phyloP scores from a whole-genome alignment of 1,139 yeast genomes.

The Saccharomyces uvarum region DNA sequence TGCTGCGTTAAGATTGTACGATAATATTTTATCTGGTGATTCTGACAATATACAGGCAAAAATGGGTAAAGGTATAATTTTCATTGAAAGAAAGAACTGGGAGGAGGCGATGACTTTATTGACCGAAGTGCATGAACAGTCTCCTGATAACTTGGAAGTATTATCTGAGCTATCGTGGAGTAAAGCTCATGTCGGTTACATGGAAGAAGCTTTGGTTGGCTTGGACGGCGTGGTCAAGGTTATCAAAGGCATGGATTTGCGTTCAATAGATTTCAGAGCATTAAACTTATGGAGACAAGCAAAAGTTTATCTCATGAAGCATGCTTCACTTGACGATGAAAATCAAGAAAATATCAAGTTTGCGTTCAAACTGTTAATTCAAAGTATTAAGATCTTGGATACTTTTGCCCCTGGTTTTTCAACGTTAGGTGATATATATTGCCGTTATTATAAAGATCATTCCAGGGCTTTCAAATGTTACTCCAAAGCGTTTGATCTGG shows the following conservation, averaged over 20 bases:
- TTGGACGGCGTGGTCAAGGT: constrained; percentile 39
- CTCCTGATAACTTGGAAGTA: constrained; percentile 55
- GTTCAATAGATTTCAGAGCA: constrained; percentile 52
- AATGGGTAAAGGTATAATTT: constrained; percentile 76
- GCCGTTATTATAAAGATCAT: constrained; percentile 48
- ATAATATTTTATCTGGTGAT: constrained; percentile 46
- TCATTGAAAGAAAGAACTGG: constrained; percentile 56
- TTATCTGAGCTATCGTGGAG: constrained; percentile 77
- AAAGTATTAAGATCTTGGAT: constrained; percentile 56
- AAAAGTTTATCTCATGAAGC: constrained; percentile 41
- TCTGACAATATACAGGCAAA: constrained; percentile 53
- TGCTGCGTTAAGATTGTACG: constrained; percentile 66
- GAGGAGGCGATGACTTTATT: constrained; percentile 48
- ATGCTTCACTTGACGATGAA: constrained; percentile 21
- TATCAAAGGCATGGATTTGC: constrained; percentile 45
- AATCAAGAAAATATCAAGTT: constrained; percentile 23
- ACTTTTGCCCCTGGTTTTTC: constrained; percentile 73
- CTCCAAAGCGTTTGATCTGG: constrained; percentile 82
- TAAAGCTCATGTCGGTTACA: constrained; percentile 46
- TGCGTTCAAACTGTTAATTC: constrained; percentile 51
- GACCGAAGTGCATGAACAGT: constrained; percentile 40
- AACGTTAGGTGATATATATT: constrained; percentile 65
- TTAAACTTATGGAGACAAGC: constrained; percentile 67
- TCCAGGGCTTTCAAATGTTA: constrained; percentile 78
- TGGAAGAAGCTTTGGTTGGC: constrained; percentile 47